phyloP scores from a whole-genome alignment of 2,329 filamentous ascomycete species.

The Triangularia setosa region DNA sequence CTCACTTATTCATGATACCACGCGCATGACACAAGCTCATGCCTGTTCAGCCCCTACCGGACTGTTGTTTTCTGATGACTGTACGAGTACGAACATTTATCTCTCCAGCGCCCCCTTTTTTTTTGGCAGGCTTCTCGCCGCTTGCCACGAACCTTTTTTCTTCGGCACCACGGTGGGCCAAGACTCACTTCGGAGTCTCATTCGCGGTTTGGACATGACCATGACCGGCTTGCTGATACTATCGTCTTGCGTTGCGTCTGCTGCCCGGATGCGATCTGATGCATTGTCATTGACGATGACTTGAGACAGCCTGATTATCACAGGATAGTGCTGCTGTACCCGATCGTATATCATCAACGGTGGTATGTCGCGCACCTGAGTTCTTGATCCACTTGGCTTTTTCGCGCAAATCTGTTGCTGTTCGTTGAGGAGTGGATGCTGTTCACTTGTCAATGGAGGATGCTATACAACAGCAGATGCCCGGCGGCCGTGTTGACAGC shows the following conservation, averaged over 20 bases:
- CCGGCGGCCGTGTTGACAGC: not conserved
- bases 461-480: not conserved
- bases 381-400: not conserved
- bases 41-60: slow-evolving; percentile 1
- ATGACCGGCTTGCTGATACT: not conserved
- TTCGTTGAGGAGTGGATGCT: not conserved
- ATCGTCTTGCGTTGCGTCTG: not conserved
- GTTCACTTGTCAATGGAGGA: not conserved
- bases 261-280: not conserved
- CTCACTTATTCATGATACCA: slow-evolving; percentile 12
- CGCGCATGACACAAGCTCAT: slow-evolving; percentile 7
- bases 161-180: not conserved
- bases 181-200: not conserved
- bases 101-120: not conserved
- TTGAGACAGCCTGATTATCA: not conserved
- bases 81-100: slow-evolving; percentile 6
- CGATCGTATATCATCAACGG: not conserved
- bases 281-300: not conserved
- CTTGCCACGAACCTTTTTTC: not conserved
- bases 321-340: not conserved
- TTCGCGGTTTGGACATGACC: not conserved
- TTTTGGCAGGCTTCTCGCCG: not conserved
- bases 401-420: not conserved
- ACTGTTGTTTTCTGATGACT: slow-evolving; percentile 10
- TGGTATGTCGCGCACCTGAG: not conserved